Conservation (phyloP, 768 basidiomycete species). For the Podaxis rugospora region DNA sequence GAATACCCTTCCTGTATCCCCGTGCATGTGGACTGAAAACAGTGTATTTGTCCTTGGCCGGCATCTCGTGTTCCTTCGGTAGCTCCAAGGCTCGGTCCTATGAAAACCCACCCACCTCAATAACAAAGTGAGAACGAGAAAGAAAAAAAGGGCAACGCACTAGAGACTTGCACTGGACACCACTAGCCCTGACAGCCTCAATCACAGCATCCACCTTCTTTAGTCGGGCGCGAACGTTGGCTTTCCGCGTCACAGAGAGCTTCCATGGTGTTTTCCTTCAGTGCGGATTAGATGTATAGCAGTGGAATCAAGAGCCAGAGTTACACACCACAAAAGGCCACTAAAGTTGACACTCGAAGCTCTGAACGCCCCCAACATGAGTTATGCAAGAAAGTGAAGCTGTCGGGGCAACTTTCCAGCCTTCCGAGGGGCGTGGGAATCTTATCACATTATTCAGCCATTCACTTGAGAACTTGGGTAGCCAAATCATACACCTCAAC, state of each 20-base stretch:
- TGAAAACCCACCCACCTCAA: neutral
- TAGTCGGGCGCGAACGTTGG: constrained; percentile 82
- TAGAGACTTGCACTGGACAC: constrained; percentile 70
- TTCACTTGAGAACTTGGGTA: neutral
- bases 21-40: constrained; percentile 65
- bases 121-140: neutral
- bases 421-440: constrained; percentile 27
- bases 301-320: neutral
- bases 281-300: neutral
- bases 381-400: constrained; percentile 10
- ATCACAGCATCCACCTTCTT: constrained; percentile 94
- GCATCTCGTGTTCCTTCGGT: constrained; percentile 94
- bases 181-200: constrained; percentile 78
- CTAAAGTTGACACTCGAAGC: constrained; percentile 58
- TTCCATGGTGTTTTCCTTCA: constrained; percentile 94
- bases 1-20: constrained; percentile 91
- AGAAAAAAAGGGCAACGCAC: constrained; percentile 39
- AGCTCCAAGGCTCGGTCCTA: constrained; percentile 74
- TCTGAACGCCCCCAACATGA: constrained; percentile 88
- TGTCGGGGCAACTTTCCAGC: constrained; percentile 1
- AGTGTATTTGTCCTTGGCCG: constrained; percentile 91
- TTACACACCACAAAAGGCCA: constrained; percentile 80
- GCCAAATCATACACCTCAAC: constrained; percentile 1
- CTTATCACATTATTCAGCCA: neutral
- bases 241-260: constrained; percentile 86